These are phyloP conservation scores for Talaromyces sp. DNA, from an alignment of 2,329 filamentous ascomycete species.

Conservation along the genomic window DNA sequence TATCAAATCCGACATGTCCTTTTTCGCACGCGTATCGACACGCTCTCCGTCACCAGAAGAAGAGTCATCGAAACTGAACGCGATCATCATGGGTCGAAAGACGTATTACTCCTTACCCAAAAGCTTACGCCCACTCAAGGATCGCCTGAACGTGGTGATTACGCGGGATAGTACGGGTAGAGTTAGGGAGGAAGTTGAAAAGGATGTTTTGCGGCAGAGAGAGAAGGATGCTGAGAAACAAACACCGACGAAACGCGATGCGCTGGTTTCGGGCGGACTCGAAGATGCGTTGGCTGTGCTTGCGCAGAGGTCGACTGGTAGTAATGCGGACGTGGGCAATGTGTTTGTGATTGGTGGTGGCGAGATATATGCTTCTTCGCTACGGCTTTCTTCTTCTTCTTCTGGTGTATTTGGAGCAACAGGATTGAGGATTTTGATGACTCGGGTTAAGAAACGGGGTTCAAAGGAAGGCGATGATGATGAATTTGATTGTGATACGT, in stretches of 20 bases:
- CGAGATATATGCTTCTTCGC: slow-evolving; percentile 71
- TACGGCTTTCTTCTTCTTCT: slow-evolving; percentile 34
- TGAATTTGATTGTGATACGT: slow-evolving; percentile 44
- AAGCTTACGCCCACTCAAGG: slow-evolving; percentile 71
- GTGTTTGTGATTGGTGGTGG: slow-evolving; percentile 87
- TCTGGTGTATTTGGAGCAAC: neutral
- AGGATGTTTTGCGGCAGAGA: slow-evolving; percentile 28
- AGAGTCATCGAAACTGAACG: slow-evolving; percentile 45
- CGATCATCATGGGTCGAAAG: slow-evolving; percentile 95
- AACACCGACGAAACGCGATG: slow-evolving; percentile 21
- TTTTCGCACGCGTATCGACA: slow-evolving; percentile 87
- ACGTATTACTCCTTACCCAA: slow-evolving; percentile 89
- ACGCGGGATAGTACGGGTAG: slow-evolving; percentile 40
- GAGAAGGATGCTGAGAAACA: slow-evolving; percentile 13
- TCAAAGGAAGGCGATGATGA: neutral
- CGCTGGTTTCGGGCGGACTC: slow-evolving; percentile 53
- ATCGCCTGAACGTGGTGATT: slow-evolving; percentile 76
- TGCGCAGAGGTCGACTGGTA: slow-evolving; percentile 14
- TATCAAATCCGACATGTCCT: slow-evolving; percentile 85
- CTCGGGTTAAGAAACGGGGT: slow-evolving; percentile 23
- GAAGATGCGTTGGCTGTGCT: slow-evolving; percentile 49
- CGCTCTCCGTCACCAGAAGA: slow-evolving; percentile 32
- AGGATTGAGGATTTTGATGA: slow-evolving; percentile 34
- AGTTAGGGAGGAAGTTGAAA: slow-evolving; percentile 25
- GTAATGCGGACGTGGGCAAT: slow-evolving; percentile 38